These are phyloP conservation scores for Trichoderma guizhouense DNA, from an alignment of 2,329 filamentous ascomycete genomes.

Conservation along the genomic window DNA sequence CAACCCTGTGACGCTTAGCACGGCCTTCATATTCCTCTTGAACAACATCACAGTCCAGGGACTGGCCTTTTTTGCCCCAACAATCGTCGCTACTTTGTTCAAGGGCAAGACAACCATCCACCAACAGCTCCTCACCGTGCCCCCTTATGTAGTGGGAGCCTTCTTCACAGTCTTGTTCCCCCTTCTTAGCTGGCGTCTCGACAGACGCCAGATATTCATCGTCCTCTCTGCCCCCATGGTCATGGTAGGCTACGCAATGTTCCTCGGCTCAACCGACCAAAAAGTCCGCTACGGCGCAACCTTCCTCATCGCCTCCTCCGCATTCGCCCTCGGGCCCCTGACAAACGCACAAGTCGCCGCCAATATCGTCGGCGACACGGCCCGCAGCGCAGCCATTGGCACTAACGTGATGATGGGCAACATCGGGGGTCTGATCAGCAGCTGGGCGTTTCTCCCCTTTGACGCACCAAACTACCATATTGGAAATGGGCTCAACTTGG, in stretches of 20 bases:
- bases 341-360: slow-evolving; percentile 65
- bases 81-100: slow-evolving; percentile 67
- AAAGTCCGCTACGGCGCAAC: slow-evolving; percentile 65
- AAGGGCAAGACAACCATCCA: slow-evolving; percentile 51
- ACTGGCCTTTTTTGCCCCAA: slow-evolving; percentile 66
- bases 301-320: slow-evolving; percentile 64
- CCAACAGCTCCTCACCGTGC: slow-evolving; percentile 68
- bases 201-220: slow-evolving; percentile 59
- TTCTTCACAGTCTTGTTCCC: slow-evolving; percentile 64
- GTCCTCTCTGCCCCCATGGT: slow-evolving; percentile 58
- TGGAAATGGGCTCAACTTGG: slow-evolving; percentile 68
- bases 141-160: slow-evolving; percentile 65
- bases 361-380: slow-evolving; percentile 69
- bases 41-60: slow-evolving; percentile 56
- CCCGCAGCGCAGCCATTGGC: slow-evolving; percentile 63
- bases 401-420: slow-evolving; percentile 69
- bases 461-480: slow-evolving; percentile 66
- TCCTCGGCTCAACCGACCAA: slow-evolving; percentile 53
- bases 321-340: slow-evolving; percentile 62
- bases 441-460: slow-evolving; percentile 61
- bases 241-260: slow-evolving; percentile 69
- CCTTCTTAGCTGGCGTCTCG: slow-evolving; percentile 57
- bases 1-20: slow-evolving; percentile 57
- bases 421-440: slow-evolving; percentile 64
- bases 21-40: slow-evolving; percentile 57